Conservation (phyloP, 495 filamentous ascomycete species). For the Penicillium angulare region DNA sequence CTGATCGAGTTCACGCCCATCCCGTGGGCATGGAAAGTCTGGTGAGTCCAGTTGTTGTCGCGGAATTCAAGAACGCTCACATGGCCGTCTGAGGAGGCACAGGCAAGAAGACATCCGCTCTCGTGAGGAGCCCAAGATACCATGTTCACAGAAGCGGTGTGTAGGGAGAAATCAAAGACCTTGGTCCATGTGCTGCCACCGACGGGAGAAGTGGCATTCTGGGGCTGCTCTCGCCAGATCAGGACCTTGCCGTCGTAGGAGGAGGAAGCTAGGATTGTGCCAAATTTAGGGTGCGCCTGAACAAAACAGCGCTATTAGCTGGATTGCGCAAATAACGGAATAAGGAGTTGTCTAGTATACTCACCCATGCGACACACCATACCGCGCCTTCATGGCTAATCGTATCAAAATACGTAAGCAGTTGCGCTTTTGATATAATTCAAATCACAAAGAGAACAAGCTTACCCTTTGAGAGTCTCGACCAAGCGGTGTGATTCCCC, state of each 20-base stretch:
- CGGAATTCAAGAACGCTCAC: conserved; percentile 94
- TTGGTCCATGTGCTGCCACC: conserved; percentile 64
- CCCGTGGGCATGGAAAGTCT: conserved; percentile 87
- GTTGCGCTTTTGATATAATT: not conserved
- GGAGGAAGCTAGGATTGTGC: conserved; percentile 92
- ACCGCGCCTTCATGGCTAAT: conserved; percentile 89
- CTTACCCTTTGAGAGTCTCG: conserved; percentile 93
- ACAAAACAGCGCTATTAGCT: conserved; percentile 13
- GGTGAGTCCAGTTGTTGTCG: conserved; percentile 82
- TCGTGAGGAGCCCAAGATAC: conserved; percentile 97
- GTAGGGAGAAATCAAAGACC: conserved; percentile 85
- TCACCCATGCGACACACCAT: conserved; percentile 91
- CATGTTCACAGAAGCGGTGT: conserved; percentile 94
- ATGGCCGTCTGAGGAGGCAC: conserved; percentile 88
- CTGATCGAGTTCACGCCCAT: conserved; percentile 92
- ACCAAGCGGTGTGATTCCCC: conserved; percentile 86
- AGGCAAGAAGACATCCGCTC: conserved; percentile 89
- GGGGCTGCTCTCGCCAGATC: conserved; percentile 89
- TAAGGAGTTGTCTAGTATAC: conserved; percentile 20
- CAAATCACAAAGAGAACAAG: not conserved
- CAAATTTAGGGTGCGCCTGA: conserved; percentile 93
- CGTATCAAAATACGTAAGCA: not conserved
- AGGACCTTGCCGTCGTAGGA: conserved; percentile 96
- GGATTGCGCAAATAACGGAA: conserved; percentile 7
- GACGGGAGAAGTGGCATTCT: conserved; percentile 41